phyloP scores from a whole-genome alignment of 139 green algal species.

The Chlorella sp. region DNA sequence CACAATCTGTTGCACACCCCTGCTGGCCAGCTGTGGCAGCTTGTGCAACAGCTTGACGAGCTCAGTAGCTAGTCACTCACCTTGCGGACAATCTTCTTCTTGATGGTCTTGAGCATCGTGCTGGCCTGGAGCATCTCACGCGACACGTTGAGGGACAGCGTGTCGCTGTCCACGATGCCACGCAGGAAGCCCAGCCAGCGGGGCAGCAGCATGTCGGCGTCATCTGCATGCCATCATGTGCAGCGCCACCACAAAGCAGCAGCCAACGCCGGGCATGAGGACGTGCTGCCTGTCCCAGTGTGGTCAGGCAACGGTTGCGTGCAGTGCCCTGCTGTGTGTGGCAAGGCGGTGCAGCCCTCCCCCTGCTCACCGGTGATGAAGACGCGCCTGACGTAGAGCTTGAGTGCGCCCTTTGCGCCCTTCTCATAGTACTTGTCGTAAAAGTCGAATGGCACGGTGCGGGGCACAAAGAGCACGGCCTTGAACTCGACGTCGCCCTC shows the following conservation, averaged over 20 bases:
- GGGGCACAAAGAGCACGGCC: conserved; percentile 88
- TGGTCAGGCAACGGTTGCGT: too few species aligned
- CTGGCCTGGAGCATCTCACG: conserved; percentile 90
- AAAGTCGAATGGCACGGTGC: conserved; percentile 60
- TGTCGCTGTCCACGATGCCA: conserved; percentile 96
- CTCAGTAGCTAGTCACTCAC: conserved; percentile 13
- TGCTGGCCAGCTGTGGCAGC: neutral
- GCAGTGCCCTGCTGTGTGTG: too few species aligned
- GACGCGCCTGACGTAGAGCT: conserved; percentile 93
- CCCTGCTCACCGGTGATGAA: conserved; percentile 79
- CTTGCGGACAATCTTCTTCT: conserved; percentile 96
- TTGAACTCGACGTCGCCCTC: conserved; percentile 99
- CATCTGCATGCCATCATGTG: conserved; percentile 19
- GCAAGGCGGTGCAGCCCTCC: too few species aligned
- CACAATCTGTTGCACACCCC: too few species aligned
- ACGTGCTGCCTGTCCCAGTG: too few species aligned
- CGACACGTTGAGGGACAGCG: conserved; percentile 78
- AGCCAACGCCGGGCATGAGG: too few species aligned
- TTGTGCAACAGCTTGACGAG: conserved; percentile 44
- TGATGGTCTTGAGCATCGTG: conserved; percentile 90
- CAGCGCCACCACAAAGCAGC: too few species aligned
- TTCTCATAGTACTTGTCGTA: conserved; percentile 92
- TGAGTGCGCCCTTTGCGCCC: conserved; percentile 48
- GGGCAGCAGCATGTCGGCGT: conserved; percentile 89
- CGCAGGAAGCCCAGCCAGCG: conserved; percentile 69